Conservation (phyloP, 2,329 filamentous ascomycete species). For the Clonostachys byssicola region DNA sequence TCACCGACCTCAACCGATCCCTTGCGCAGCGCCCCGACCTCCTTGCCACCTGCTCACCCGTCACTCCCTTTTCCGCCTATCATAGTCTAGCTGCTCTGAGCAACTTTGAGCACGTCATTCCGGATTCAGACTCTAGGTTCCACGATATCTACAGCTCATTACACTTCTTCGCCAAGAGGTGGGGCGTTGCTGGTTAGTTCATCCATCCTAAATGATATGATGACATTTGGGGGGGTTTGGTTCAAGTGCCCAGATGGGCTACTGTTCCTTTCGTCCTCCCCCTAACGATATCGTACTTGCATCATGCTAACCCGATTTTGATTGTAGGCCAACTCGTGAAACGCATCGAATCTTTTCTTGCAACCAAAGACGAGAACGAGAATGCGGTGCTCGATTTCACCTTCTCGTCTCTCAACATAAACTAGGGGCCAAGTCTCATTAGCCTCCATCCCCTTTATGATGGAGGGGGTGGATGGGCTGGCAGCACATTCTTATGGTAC, state of each 20-base stretch:
- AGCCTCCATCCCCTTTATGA: no score
- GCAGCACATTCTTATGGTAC: no score
- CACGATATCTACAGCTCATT: slow-evolving; percentile 24
- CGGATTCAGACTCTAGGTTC: slow-evolving; percentile 21
- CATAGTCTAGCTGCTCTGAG: slow-evolving; percentile 24
- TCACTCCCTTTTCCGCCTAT: slow-evolving; percentile 25
- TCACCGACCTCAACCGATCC: slow-evolving; percentile 24
- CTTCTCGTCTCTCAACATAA: neutral
- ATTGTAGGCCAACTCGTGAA: slow-evolving; percentile 16
- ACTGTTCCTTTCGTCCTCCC: neutral
- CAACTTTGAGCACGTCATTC: slow-evolving; percentile 23
- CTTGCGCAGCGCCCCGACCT: slow-evolving; percentile 21
- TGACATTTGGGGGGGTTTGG: neutral
- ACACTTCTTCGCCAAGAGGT: slow-evolving; percentile 25
- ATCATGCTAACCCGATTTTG: slow-evolving; percentile 5
- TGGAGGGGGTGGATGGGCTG: no score
- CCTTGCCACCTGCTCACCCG: slow-evolving; percentile 22
- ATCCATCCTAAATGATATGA: neutral
- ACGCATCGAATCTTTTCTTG: slow-evolving; percentile 17
- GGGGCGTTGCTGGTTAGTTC: slow-evolving; percentile 23
- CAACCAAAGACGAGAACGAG: slow-evolving; percentile 10
- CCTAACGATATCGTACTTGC: neutral
- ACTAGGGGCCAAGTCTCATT: neutral
- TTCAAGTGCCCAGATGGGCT: neutral
- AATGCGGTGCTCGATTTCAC: slow-evolving; percentile 1